Percentiles rank a stretch among this genome's conserved stretches.
Evolutionary conservation across 78 protist genomes (phyloP).

Genomic region (Diacronema lutheri): DNA sequence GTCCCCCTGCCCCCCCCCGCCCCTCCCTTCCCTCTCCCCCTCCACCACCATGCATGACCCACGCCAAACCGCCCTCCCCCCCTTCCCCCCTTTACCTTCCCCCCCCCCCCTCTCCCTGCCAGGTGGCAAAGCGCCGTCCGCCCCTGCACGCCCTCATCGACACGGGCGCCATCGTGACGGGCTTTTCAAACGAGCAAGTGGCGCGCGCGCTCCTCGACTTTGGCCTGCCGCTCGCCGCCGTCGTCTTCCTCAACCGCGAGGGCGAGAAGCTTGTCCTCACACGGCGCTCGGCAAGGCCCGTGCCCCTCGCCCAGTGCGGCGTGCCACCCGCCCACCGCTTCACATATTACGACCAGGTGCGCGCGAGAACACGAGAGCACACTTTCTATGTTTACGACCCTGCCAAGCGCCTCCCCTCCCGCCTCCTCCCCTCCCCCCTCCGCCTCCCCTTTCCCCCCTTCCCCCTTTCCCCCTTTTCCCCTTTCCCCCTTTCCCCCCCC

Average conservation of each 20-base stretch:
- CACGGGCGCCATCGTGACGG: slow-evolving; percentile 66
- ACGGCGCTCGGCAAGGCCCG: slow-evolving; percentile 1
- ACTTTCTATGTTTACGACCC: too few species aligned
- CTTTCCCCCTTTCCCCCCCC: too few species aligned
- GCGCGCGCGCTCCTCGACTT: slow-evolving; percentile 32
- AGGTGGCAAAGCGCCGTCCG: slow-evolving; percentile 19
- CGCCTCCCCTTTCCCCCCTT: too few species aligned
- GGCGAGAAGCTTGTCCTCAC: slow-evolving; percentile 51
- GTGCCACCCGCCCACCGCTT: slow-evolving; percentile 48
- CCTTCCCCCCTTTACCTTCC: too few species aligned
- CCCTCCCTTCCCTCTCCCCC: too few species aligned
- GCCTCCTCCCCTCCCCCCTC: too few species aligned
- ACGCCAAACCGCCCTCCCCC: too few species aligned
- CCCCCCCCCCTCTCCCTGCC: too few species aligned
- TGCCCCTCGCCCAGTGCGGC: slow-evolving; percentile 69
- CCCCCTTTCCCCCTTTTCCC: too few species aligned
- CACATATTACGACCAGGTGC: slow-evolving; percentile 60
- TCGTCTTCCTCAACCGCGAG: slow-evolving; percentile 49
- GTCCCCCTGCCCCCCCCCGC: too few species aligned
- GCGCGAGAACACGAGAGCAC: too few species aligned
- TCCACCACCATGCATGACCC: background rate
- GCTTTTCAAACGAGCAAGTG: slow-evolving; percentile 47
- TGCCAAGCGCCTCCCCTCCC: too few species aligned
- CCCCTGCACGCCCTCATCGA: slow-evolving; percentile 60
- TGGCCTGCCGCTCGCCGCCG: slow-evolving; percentile 44